Conservation (phyloP, 2,329 filamentous ascomycete genomes). For the Exophiala spinifera region DNA sequence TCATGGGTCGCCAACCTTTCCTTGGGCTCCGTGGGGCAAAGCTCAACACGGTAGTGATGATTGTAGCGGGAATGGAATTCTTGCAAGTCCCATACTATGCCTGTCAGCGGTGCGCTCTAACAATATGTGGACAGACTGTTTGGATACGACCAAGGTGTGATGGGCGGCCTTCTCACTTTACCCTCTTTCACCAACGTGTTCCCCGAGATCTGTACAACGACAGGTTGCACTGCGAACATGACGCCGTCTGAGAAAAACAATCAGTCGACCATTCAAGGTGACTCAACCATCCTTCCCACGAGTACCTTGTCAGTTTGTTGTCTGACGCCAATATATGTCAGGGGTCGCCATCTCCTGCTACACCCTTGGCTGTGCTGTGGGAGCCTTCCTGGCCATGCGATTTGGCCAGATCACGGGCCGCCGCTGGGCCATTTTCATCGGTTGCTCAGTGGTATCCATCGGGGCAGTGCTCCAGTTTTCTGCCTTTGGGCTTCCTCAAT, state of each 20-base stretch:
- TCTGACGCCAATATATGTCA: too few species aligned
- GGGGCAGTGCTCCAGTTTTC: slow-evolving; percentile 32
- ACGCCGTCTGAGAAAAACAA: slow-evolving; percentile 23
- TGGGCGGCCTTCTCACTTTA: slow-evolving; percentile 71
- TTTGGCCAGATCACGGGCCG: slow-evolving; percentile 51
- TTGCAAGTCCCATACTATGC: too few species aligned
- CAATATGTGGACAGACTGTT: neutral
- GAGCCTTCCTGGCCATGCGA: slow-evolving; percentile 49
- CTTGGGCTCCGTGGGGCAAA: too few species aligned
- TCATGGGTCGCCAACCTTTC: too few species aligned
- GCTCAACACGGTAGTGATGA: too few species aligned
- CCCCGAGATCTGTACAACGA: slow-evolving; percentile 45
- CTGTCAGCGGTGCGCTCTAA: too few species aligned
- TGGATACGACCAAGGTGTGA: slow-evolving; percentile 63
- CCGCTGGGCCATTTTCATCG: slow-evolving; percentile 49
- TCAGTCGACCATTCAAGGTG: slow-evolving; percentile 33
- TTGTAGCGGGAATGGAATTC: too few species aligned
- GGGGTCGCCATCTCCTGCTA: slow-evolving; percentile 37
- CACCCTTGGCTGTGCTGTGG: slow-evolving; percentile 49
- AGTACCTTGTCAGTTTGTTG: too few species aligned
- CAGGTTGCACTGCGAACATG: slow-evolving; percentile 19
- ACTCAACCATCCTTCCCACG: slow-evolving; percentile 33
- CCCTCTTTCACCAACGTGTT: slow-evolving; percentile 56
- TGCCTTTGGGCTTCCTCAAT: slow-evolving; percentile 29
- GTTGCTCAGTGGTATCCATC: slow-evolving; percentile 48